Percentiles rank a stretch among this genome's conserved stretches.
These are phyloP conservation scores for Trichaptum fuscoviolaceum DNA, from an alignment of 768 basidiomycete genomes.

Conservation along the genomic window DNA sequence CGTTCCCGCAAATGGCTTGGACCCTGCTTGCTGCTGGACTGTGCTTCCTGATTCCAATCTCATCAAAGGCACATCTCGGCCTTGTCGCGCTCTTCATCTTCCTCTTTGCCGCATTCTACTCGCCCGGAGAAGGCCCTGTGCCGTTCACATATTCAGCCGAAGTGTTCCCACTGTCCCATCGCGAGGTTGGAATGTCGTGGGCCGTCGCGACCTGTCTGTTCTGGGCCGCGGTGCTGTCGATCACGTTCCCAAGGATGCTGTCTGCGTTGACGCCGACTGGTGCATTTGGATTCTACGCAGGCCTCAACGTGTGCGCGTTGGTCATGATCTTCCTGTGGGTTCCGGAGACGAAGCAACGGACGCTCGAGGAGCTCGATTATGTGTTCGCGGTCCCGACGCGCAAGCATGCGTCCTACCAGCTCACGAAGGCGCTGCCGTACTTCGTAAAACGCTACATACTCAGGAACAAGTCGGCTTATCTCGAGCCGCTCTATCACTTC, in stretches of 20 bases:
- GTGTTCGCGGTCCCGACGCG: conserved; percentile 5
- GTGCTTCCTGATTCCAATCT: conserved; percentile 48
- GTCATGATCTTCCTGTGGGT: conserved; percentile 52
- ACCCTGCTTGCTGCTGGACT: conserved; percentile 73
- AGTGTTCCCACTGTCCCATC: conserved; percentile 21
- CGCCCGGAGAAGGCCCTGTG: conserved; percentile 25
- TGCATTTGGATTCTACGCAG: conserved; percentile 56
- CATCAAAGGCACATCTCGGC: conserved; percentile 31
- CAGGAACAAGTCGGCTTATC: conserved; percentile 26
- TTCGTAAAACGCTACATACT: conserved; percentile 28
- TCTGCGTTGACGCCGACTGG: conserved; percentile 31
- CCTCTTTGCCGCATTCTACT: conserved; percentile 29
- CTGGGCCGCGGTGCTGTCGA: conserved; percentile 49
- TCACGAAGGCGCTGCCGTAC: conserved; percentile 36
- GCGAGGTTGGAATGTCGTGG: conserved; percentile 38
- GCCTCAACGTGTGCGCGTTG: conserved; percentile 43
- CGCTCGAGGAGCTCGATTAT: conserved; percentile 36
- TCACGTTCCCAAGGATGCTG: conserved; percentile 57
- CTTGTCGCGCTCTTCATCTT: conserved; percentile 34
- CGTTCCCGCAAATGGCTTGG: conserved; percentile 79
- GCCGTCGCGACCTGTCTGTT: conserved; percentile 47
- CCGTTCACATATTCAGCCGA: conserved; percentile 25
- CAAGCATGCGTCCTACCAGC: conserved; percentile 6
- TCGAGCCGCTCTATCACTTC: conserved; percentile 48
- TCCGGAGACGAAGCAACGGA: conserved; percentile 45